Percentiles rank a stretch among this genome's conserved stretches.
phyloP scores from a whole-genome alignment of 495 filamentous ascomycete genomes.

The Penicillium turbatum region DNA sequence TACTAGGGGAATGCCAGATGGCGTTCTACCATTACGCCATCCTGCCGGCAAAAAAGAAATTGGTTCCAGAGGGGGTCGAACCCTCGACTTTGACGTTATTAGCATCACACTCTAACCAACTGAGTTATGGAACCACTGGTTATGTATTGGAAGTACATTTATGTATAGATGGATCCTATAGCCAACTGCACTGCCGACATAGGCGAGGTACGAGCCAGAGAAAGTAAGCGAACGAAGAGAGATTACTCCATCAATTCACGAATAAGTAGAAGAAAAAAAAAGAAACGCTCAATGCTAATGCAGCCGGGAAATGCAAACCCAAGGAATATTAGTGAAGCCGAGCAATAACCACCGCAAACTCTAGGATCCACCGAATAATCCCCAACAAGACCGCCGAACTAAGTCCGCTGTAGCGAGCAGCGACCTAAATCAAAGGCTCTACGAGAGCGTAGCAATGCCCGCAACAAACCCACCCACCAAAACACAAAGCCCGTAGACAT shows the following conservation, averaged over 20 bases:
- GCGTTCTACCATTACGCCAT: too few species aligned
- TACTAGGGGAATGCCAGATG: too few species aligned
- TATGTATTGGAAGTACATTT: too few species aligned
- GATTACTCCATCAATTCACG: constrained; percentile 8
- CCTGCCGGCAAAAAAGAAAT: too few species aligned
- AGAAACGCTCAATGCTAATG: constrained; percentile 15
- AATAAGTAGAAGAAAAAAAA: background rate
- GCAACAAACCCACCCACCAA: constrained; percentile 57
- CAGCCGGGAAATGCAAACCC: constrained; percentile 6
- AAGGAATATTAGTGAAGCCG: background rate
- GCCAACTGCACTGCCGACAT: background rate
- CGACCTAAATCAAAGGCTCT: constrained; percentile 3
- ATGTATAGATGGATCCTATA: background rate
- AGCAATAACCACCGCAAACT: constrained; percentile 1
- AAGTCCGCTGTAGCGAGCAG: too few species aligned
- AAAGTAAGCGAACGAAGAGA: background rate
- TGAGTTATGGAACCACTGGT: too few species aligned
- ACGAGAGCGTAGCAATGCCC: constrained; percentile 61
- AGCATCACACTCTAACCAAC: too few species aligned
- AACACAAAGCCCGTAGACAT: constrained; percentile 54
- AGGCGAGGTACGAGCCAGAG: background rate
- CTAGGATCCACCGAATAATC: background rate
- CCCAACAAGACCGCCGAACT: background rate
- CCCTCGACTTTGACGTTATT: too few species aligned
- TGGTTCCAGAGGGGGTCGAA: too few species aligned